These are phyloP conservation scores for Prunus yedoensis DNA, from an alignment of 331 rosid genomes.

Conservation along the genomic window DNA sequence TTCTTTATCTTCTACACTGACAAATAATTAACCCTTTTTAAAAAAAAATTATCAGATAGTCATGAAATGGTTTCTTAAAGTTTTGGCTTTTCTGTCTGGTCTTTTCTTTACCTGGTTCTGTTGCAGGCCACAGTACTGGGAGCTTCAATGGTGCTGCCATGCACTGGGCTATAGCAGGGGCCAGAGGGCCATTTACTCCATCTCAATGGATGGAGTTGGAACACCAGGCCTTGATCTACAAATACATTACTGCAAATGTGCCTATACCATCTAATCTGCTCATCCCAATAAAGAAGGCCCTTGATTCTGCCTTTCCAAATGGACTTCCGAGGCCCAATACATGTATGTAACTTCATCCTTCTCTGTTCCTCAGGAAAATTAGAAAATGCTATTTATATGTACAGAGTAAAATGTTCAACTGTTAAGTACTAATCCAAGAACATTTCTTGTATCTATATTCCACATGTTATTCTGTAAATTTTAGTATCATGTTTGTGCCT, in stretches of 20 bases:
- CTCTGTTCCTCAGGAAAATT: background rate
- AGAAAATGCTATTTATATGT: background rate
- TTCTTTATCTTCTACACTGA: background rate
- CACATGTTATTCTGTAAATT: background rate
- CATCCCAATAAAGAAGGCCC: slow-evolving; percentile 70
- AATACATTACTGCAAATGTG: slow-evolving; percentile 70
- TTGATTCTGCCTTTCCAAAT: slow-evolving; percentile 66
- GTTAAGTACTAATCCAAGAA: background rate
- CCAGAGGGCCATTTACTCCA: slow-evolving; percentile 71
- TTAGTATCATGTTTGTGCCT: background rate
- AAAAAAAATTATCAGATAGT: background rate
- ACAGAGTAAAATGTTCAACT: background rate
- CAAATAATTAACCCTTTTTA: background rate
- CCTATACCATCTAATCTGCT: slow-evolving; percentile 79
- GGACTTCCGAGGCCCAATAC: slow-evolving; percentile 67
- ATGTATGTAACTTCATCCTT: slow-evolving; percentile 53
- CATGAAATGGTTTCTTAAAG: background rate
- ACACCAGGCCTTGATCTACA: slow-evolving; percentile 92
- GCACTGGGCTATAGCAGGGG: slow-evolving; percentile 51
- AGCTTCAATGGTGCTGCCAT: slow-evolving; percentile 36
- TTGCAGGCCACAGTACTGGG: slow-evolving; percentile 59
- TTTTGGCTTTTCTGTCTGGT: background rate
- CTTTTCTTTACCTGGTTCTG: background rate
- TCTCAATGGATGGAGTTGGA: slow-evolving; percentile 95
- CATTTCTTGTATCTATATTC: too few species aligned